Conservation (phyloP, 2,329 filamentous ascomycete species). For the Penicillium sp. region DNA sequence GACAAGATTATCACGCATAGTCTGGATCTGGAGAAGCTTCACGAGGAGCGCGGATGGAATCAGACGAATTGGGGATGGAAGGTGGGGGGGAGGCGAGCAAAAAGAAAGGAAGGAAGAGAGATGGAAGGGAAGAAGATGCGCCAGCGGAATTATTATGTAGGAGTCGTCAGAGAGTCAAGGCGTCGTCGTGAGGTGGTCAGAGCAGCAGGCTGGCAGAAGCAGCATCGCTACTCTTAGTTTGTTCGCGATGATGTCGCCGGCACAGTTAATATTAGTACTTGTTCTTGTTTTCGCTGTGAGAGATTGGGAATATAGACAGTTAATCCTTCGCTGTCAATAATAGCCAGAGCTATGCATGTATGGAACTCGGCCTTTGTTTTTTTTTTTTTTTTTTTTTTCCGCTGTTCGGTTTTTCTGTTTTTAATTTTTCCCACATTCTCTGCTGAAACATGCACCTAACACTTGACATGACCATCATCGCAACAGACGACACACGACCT, state of each 20-base stretch:
- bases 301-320: constrained; percentile 6
- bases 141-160: constrained; percentile 13
- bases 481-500: neutral
- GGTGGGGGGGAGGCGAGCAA: constrained; percentile 1
- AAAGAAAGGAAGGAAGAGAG: neutral
- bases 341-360: constrained; percentile 14
- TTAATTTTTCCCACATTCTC: constrained; percentile 1
- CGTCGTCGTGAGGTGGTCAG: constrained; percentile 15
- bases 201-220: constrained; percentile 3
- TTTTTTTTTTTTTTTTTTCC: constrained; percentile 11
- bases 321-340: constrained; percentile 15
- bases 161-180: constrained; percentile 8
- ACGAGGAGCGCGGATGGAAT: neutral
- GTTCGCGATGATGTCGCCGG: constrained; percentile 11
- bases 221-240: neutral
- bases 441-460: constrained; percentile 9
- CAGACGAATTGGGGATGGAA: constrained; percentile 7
- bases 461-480: neutral
- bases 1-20: constrained; percentile 25
- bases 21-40: constrained; percentile 16
- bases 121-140: neutral
- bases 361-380: constrained; percentile 6
- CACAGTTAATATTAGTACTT: constrained; percentile 12
- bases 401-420: constrained; percentile 1
- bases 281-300: neutral